Evolutionary conservation across 2,329 filamentous ascomycete genomes (phyloP), one percentile per base, ranked within the genome.

Genomic region (Cytospora piceae): DNA sequence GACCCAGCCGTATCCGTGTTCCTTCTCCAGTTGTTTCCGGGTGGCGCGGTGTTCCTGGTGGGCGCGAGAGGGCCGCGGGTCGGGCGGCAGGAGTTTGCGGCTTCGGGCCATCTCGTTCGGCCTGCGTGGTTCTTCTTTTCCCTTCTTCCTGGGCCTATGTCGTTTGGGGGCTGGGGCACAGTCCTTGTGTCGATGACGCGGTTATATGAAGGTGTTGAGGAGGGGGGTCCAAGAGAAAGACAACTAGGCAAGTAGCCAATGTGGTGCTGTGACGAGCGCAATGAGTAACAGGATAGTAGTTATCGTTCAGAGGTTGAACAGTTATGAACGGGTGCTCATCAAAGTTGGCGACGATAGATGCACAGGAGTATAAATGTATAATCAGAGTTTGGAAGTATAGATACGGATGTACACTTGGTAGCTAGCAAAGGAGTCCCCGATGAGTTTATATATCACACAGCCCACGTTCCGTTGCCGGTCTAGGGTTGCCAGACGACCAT

Each of bases 1-100:
- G 5, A 72, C 75, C 77, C 79, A 81, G 62, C 77, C 76, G 71
- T 81, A 82, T 37, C 76, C 76, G 66, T 73, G 70, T 34, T 78
- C 70, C 69, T 79, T 78, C 64, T 81, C 79, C 56, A 79, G 67
- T 37, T 77, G 67, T 63, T 82, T 80, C 67, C 77, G 75, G 29
- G 42, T 29, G 22, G 70, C 67, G 17, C 79, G 77, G 58, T 75
- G 72, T n/a, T 78, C 73, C 0, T 77, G 75, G 64, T 81, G 74
- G 1, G 77, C 77, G 22, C 72, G 73, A n/a, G 75, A 77, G 5
- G 80, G 77, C 3, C 77, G 70, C 0, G 73, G 70, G 39, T 76
- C 74, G 1, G 71, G 72, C 2, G 73, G 70, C 56, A 73, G 57
- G 64, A 68, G 55, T 9, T 57, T 55, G 14, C 37, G 55, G 42